Evolutionary conservation across 2,329 filamentous ascomycete species (phyloP).

Genomic region (Claviceps sorghi): DNA sequence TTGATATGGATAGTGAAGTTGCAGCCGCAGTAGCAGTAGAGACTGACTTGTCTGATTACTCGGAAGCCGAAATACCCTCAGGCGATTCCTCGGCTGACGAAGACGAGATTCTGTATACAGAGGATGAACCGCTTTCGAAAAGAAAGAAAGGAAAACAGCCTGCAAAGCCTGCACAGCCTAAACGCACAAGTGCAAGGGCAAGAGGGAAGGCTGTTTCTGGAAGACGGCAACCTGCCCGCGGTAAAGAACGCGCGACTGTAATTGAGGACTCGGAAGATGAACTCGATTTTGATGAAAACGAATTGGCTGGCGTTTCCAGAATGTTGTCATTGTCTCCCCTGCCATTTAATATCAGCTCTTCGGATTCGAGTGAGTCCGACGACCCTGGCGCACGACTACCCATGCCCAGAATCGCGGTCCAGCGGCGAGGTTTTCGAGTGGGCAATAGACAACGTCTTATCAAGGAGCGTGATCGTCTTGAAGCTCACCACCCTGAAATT

Average conservation of each 20-base stretch:
- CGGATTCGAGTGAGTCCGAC: slow-evolving; percentile 12
- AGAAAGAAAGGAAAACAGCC: slow-evolving; percentile 9
- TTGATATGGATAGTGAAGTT: slow-evolving; percentile 19
- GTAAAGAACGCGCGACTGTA: neutral
- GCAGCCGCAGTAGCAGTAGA: slow-evolving; percentile 12
- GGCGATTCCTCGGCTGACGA: neutral
- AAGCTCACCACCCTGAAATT: slow-evolving; percentile 63
- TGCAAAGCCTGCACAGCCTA: neutral
- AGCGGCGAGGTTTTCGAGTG: slow-evolving; percentile 21
- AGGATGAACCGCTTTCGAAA: slow-evolving; percentile 16
- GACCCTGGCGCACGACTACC: slow-evolving; percentile 5
- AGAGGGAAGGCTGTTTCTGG: neutral
- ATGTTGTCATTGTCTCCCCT: slow-evolving; percentile 3
- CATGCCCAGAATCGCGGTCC: slow-evolving; percentile 11
- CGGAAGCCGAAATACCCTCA: slow-evolving; percentile 6
- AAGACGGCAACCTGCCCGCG: too few species aligned
- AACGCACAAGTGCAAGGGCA: neutral
- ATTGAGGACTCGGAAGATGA: slow-evolving; percentile 3
- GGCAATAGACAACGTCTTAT: slow-evolving; percentile 15
- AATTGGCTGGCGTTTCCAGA: neutral
- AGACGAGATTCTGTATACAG: slow-evolving; percentile 11
- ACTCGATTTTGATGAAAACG: neutral
- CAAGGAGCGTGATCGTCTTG: slow-evolving; percentile 51
- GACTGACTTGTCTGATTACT: slow-evolving; percentile 5
- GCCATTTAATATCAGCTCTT: slow-evolving; percentile 3